Evolutionary conservation across 768 basidiomycete species (phyloP).

Genomic region (Psilocybe cubensis): DNA sequence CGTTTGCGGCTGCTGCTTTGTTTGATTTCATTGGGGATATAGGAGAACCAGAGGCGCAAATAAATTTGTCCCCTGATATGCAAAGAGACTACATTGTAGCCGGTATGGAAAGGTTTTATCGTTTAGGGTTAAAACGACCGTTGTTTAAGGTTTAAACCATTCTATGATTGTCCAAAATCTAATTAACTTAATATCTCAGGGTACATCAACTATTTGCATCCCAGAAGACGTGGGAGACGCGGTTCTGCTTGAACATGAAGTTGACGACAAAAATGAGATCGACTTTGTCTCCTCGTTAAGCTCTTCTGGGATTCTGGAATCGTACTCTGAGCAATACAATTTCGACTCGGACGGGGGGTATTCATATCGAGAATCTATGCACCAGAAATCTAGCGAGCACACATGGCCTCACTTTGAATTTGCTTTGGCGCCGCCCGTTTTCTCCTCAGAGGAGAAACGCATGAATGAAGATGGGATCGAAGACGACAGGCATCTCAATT

Average conservation of each 20-base stretch:
- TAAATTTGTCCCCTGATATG: neutral
- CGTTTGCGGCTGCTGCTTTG: neutral
- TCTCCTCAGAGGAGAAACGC: neutral
- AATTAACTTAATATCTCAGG: slow-evolving; percentile 2
- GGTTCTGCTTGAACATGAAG: slow-evolving; percentile 1
- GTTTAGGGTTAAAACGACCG: slow-evolving; percentile 41
- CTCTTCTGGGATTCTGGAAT: neutral
- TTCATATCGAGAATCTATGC: neutral
- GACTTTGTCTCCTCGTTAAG: neutral
- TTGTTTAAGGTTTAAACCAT: slow-evolving; percentile 47
- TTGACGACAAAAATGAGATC: neutral
- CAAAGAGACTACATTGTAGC: slow-evolving; percentile 41
- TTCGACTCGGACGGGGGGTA: neutral
- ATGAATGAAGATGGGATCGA: neutral
- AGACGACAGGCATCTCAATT: neutral
- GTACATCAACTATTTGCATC: slow-evolving; percentile 6
- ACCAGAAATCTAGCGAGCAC: neutral
- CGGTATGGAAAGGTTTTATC: slow-evolving; percentile 49
- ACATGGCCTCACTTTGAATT: neutral
- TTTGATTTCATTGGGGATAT: slow-evolving; percentile 4
- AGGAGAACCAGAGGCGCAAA: neutral
- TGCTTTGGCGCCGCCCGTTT: neutral
- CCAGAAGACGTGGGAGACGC: slow-evolving; percentile 1
- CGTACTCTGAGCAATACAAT: neutral
- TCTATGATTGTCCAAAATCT: neutral